Evolutionary conservation across 2,329 filamentous ascomycete genomes (phyloP), one percentile per base, ranked within the genome.

Genomic region (Calonectria hongkongensis): DNA sequence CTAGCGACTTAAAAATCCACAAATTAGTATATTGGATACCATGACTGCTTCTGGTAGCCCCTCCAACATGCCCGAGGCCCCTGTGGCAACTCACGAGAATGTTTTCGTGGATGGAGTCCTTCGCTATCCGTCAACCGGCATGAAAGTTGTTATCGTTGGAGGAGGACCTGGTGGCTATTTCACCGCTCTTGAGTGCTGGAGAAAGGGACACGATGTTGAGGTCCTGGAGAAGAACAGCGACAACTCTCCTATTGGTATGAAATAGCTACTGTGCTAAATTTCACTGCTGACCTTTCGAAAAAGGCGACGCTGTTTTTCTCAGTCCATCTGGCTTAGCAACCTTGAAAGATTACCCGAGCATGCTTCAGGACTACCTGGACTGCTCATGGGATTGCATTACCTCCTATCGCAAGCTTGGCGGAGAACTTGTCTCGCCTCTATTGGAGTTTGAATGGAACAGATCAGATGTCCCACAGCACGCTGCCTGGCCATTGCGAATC

Each of bases 361-460:
- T 48, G 45, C 45, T 48, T 48, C 45, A 25, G 10, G 45, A 48
- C n/a, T 48, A 48, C 21, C 4, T 48, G n/a, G 13, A 48, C 6
- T 48, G 45, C n/a, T 25, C 45, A 25, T 48, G 45, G 45, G 45
- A 48, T 48, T 48, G 45, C n/a, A 13, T 25, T 13, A 48, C 45
- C n/a, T 25, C n/a, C n/a, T 48, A 48, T 48, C 45, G 45, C 18
- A 48, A 48, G 12, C 18, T 48, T 12, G 18, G 21, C 9, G 45
- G 45, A 25, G 45, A 48, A 21, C 45, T 48, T 4, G 45, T 48
- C 10, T 21, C n/a, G 2, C 45, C 45, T 13, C n/a, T 21, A 12
- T 25, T 48, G n/a, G 45, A 48, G 45, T 48, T 48, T 48, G 45
- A 48, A n/a, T 48, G 45, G 45, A 48, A 48, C n/a, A 48, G 45